phyloP scores from a whole-genome alignment of 768 basidiomycete species.

The Panaeolus cyanescens region DNA sequence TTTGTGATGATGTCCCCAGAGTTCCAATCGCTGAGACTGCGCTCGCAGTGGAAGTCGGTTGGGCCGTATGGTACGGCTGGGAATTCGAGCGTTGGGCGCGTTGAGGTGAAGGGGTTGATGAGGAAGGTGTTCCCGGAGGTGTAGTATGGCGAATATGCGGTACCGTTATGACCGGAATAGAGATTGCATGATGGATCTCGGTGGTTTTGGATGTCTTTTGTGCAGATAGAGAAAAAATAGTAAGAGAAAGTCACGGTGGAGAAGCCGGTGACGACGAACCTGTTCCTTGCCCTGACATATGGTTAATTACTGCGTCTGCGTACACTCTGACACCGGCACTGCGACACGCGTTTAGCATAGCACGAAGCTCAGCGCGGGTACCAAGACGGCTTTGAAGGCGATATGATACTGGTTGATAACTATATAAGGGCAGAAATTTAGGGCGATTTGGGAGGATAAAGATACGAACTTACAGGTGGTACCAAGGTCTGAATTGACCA shows the following conservation, averaged over 20 bases:
- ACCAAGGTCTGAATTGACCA: conserved; percentile 9
- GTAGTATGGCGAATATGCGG: conserved; percentile 8
- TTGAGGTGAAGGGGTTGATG: conserved; percentile 8
- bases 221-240: not conserved
- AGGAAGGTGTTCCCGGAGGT: conserved; percentile 10
- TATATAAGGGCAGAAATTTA: too few species aligned
- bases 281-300: conserved; percentile 11
- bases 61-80: conserved; percentile 9
- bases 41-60: conserved; percentile 11
- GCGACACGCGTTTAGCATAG: conserved; percentile 9
- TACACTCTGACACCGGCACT: conserved; percentile 6
- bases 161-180: conserved; percentile 10
- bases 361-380: conserved; percentile 8
- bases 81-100: conserved; percentile 8
- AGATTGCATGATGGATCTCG: not conserved
- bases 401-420: conserved; percentile 9
- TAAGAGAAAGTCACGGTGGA: not conserved
- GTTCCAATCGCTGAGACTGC: conserved; percentile 6
- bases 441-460: too few species aligned
- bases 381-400: conserved; percentile 6
- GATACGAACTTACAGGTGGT: not conserved
- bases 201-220: conserved; percentile 8
- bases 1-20: conserved; percentile 7
- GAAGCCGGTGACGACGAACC: conserved; percentile 1
- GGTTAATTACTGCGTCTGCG: conserved; percentile 9